Conservation (phyloP, 345 rosid genomes). For the Punica granatum region DNA sequence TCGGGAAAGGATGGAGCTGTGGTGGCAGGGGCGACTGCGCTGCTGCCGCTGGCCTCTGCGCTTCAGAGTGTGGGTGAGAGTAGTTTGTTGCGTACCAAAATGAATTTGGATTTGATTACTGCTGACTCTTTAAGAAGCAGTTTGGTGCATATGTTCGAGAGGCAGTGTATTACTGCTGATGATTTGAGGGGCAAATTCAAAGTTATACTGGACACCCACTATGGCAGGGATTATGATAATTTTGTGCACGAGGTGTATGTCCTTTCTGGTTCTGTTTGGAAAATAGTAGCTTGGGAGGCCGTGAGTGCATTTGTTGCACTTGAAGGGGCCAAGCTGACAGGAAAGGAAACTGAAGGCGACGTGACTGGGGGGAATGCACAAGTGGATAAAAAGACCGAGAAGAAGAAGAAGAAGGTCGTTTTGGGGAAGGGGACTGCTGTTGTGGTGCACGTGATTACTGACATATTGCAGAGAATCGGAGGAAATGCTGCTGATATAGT, state of each 20-base stretch:
- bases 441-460: constrained; percentile 59
- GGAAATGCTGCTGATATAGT: constrained; percentile 19
- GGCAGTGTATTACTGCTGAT: background rate
- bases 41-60: constrained; percentile 32
- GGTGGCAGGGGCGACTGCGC: constrained; percentile 23
- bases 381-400: constrained; percentile 47
- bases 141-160: constrained; percentile 30
- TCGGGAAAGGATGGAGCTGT: constrained; percentile 6
- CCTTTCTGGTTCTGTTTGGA: constrained; percentile 47
- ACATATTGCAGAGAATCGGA: constrained; percentile 31
- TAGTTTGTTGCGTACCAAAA: constrained; percentile 37
- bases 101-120: constrained; percentile 32
- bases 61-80: constrained; percentile 43
- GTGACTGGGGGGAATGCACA: constrained; percentile 28
- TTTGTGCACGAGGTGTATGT: constrained; percentile 44
- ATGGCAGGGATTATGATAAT: constrained; percentile 32
- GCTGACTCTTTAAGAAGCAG: constrained; percentile 24
- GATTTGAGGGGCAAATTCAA: constrained; percentile 26
- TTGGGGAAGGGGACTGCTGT: constrained; percentile 69
- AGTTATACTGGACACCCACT: constrained; percentile 21
- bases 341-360: constrained; percentile 26
- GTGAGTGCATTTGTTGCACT: constrained; percentile 50
- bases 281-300: constrained; percentile 71
- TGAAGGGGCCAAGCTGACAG: constrained; percentile 44
- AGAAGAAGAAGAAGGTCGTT: constrained; percentile 63